Base-by-base conservation (phyloP, 1,284 basidiomycete genomes). In the Salmacisia buchloeana region DNA sequence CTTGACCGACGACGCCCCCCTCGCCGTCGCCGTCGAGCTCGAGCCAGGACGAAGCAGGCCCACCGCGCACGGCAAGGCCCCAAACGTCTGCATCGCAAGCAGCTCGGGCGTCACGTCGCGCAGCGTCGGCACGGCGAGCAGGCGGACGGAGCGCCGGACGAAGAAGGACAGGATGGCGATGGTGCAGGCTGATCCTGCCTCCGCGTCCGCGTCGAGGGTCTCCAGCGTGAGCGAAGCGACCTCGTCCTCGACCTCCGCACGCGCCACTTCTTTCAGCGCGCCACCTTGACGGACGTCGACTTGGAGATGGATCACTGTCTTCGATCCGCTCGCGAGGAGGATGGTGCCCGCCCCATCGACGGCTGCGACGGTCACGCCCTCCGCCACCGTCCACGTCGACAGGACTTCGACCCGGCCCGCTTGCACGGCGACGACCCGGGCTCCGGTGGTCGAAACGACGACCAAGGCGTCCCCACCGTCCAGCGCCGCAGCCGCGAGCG, bases 91-190 rank as follows among this genome's bases (percentile, higher is more conserved):
- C 36, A 61, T 52, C 34, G 66, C 61, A 18, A 67, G 63, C 12
- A 59, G 61, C 15, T 61, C 60, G 59, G 66, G 54, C 31, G 66
- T 25, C 58, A 74, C 54, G 9, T 82, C 82, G 27, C 71, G 70
- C 43, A 89, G 82, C 2, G 81, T 76, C 0, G 83, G 78, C 10
- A 88, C 74, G 1, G 81, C 78, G 59, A 89, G 83, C 18, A 94
- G 78, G 61, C 87, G 82, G 39, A 93, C 83, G 25, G 82, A 75
- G 65, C 88, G 86, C 1, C 85, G 84, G 27, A 83, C 83, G 92
- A 94, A 97, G 67, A 90, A 90, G 0, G 87, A 86, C 25, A 90
- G 85, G 0, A 86, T 86, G 18, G 88, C 81, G 43, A 84, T 12
- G 12, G 46, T 25, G 46, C 15, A 25, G n/a, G n/a, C n/a, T 27